These are phyloP conservation scores for Aspergillus pseudotamarii DNA, from an alignment of 2,329 filamentous ascomycete genomes.

Conservation along the genomic window DNA sequence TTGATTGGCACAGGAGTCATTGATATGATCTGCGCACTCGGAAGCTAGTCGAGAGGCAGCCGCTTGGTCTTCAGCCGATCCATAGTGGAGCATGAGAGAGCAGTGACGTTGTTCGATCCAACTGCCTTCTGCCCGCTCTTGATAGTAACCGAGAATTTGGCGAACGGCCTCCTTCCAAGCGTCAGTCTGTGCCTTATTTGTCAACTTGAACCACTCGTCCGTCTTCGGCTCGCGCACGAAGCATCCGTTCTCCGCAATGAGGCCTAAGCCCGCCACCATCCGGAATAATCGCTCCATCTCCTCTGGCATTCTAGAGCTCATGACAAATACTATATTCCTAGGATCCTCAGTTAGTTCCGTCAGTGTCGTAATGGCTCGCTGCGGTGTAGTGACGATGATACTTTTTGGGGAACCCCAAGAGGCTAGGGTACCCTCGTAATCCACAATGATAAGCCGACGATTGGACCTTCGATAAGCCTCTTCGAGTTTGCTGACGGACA, in stretches of 20 bases:
- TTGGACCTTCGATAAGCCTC: slow-evolving; percentile 67
- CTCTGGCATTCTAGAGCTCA: slow-evolving; percentile 85
- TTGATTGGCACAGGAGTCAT: slow-evolving; percentile 84
- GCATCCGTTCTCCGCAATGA: slow-evolving; percentile 94
- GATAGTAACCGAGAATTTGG: slow-evolving; percentile 83
- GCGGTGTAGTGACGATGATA: slow-evolving; percentile 83
- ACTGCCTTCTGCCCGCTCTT: slow-evolving; percentile 84
- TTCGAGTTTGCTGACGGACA: slow-evolving; percentile 68
- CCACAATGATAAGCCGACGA: slow-evolving; percentile 81
- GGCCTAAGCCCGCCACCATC: slow-evolving; percentile 77
- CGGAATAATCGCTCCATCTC: slow-evolving; percentile 87
- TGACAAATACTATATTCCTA: slow-evolving; percentile 86
- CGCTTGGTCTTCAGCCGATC: slow-evolving; percentile 75
- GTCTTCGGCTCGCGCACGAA: slow-evolving; percentile 75
- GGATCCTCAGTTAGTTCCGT: slow-evolving; percentile 80
- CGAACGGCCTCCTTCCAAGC: slow-evolving; percentile 84
- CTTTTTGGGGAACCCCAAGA: slow-evolving; percentile 82
- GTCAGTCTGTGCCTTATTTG: slow-evolving; percentile 68
- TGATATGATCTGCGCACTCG: slow-evolving; percentile 92
- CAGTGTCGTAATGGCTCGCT: slow-evolving; percentile 79
- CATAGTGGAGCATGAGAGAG: slow-evolving; percentile 88
- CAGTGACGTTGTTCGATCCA: slow-evolving; percentile 90
- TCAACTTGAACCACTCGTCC: slow-evolving; percentile 75
- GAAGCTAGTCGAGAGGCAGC: slow-evolving; percentile 77
- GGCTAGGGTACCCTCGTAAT: slow-evolving; percentile 91